Evolutionary conservation across 345 rosid species (phyloP).

Genomic region (Moricandia moricandioides): DNA sequence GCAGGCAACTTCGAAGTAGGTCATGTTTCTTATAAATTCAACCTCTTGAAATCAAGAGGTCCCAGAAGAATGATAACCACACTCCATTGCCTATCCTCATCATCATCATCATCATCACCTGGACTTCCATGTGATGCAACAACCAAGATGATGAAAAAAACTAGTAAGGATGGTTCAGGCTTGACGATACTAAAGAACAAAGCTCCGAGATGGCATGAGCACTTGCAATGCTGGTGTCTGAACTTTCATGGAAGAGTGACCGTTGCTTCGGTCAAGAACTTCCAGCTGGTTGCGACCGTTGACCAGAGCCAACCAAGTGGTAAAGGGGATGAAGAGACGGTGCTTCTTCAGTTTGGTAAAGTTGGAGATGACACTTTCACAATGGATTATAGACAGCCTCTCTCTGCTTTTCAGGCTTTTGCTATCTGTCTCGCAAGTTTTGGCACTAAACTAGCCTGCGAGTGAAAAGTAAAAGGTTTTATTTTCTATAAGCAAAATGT

Average conservation of each 20-base stretch:
- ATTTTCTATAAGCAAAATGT: background rate
- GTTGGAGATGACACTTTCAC: conserved; percentile 86
- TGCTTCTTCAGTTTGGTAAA: conserved; percentile 88
- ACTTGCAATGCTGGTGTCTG: conserved; percentile 94
- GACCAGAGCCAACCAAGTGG: conserved; percentile 83
- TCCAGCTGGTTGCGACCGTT: conserved; percentile 72
- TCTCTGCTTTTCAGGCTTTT: conserved; percentile 92
- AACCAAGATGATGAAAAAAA: conserved; percentile 41
- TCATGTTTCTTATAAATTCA: conserved; percentile 82
- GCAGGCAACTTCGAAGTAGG: conserved; percentile 90
- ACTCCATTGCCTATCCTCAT: conserved; percentile 46
- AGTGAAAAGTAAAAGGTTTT: conserved; percentile 32
- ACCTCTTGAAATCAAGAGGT: conserved; percentile 91
- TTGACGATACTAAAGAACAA: conserved; percentile 65
- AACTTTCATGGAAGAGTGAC: conserved; percentile 96
- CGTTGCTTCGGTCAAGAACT: conserved; percentile 89
- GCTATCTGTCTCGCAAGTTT: conserved; percentile 94
- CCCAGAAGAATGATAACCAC: conserved; percentile 95
- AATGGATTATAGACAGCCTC: conserved; percentile 88
- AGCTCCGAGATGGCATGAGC: conserved; percentile 96
- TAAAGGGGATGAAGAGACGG: conserved; percentile 85
- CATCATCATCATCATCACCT: conserved; percentile 3
- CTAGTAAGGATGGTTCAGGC: conserved; percentile 30
- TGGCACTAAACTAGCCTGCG: conserved; percentile 94
- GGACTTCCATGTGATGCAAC: conserved; percentile 29